Conservation (phyloP, 1,284 basidiomycete species). For the Pholiota adiposa region DNA sequence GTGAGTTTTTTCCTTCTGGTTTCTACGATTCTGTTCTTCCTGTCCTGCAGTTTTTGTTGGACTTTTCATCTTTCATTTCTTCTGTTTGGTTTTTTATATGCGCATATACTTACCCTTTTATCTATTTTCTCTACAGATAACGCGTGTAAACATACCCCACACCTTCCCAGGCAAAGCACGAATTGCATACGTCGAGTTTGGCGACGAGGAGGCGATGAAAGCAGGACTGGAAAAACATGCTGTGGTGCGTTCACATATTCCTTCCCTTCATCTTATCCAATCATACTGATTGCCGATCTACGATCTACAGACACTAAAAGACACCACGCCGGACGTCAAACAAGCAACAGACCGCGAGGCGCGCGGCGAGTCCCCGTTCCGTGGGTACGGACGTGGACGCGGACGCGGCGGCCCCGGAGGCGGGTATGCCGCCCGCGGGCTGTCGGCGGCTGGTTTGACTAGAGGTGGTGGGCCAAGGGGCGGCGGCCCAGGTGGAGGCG, state of each 20-base stretch:
- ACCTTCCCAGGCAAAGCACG: conserved; percentile 54
- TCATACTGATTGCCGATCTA: background rate
- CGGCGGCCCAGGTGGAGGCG: conserved; percentile 1
- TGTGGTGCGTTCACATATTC: conserved; percentile 51
- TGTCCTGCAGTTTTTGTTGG: background rate
- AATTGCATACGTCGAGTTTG: conserved; percentile 86
- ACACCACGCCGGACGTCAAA: conserved; percentile 63
- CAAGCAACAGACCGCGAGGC: conserved; percentile 72
- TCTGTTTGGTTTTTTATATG: conserved; percentile 5
- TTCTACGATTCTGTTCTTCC: background rate
- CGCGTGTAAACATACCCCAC: conserved; percentile 67
- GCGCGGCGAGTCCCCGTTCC: conserved; percentile 40
- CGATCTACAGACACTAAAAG: conserved; percentile 64
- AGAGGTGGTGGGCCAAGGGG: conserved; percentile 21
- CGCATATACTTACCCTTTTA: conserved; percentile 8
- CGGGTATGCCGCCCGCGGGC: conserved; percentile 65
- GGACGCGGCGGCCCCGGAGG: conserved; percentile 58
- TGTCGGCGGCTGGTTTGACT: conserved; percentile 72
- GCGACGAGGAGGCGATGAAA: conserved; percentile 82
- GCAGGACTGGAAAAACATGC: conserved; percentile 72
- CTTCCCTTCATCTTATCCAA: conserved; percentile 8
- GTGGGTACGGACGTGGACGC: conserved; percentile 49
- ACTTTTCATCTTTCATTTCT: background rate
- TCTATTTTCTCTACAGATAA: conserved; percentile 54
- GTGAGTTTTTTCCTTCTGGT: conserved; percentile 48